Base-by-base conservation (phyloP, 2,329 filamentous ascomycete species). In the Aspergillus tamarii region DNA sequence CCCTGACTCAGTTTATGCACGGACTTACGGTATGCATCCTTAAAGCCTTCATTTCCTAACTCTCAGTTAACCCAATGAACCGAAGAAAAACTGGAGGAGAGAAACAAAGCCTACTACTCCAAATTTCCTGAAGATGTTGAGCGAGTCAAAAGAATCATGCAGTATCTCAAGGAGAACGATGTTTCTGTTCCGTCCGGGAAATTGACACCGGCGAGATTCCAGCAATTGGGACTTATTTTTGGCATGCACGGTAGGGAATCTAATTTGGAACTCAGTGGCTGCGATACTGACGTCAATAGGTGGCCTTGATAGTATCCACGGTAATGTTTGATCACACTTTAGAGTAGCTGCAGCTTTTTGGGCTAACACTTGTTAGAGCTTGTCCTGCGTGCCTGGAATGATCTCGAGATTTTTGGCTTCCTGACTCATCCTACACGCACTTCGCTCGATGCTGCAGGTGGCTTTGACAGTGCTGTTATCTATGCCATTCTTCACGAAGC, bases 401-500 rank as follows among this genome's bases (percentile, higher is more conserved):
- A 97, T 66, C 84, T 98, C 26, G 87, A 89, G 21, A 85, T 88
- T 54, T 92, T 94, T 64, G 89, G 89, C n/a, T 87, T 89, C 69
- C 80, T 97, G 64, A 93, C 90, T 0, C 85, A 88, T 21, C 87
- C 89, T 0, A 91, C 91, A 0, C 84, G 97, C 4, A 81, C 86
- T 4, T 82, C 84, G 0, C 81, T 97, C 28, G 93, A 96, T 75
- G 78, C 83, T 23, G 85, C 86, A 58, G 84, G 89, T 2, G 82
- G 84, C 2, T 93, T 93, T 72, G 93, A 97, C 72, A 85, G 87
- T 46, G 88, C 89, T 69, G 88, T 94, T 61, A 87, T 97, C 64
- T 98, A 97, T 75, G 90, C 91, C 28, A 83, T 97, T 45, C 81
- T 97, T 3, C 94, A 98, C 74, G 94, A 98, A 78, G 84, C 91